Percentiles rank a stretch among this genome's conserved stretches.
These are phyloP conservation scores for Cystofilobasidium macerans DNA, from an alignment of 768 basidiomycete genomes.

Conservation along the genomic window DNA sequence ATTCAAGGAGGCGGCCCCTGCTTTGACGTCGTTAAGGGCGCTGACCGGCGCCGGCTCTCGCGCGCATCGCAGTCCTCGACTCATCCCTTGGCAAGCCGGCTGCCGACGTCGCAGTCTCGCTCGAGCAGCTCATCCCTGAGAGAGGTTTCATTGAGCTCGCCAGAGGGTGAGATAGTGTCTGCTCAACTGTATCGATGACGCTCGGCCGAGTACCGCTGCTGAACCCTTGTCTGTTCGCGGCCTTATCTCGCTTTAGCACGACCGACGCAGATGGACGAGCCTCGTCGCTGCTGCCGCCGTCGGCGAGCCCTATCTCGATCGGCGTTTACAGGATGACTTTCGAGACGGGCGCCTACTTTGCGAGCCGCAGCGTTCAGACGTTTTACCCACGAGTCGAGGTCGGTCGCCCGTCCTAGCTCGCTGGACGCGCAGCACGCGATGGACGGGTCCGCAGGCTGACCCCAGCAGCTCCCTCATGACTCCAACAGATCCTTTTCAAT, in stretches of 20 bases:
- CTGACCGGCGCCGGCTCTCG: neutral
- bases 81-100: constrained; percentile 74
- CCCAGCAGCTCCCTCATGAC: neutral
- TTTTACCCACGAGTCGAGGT: constrained; percentile 93
- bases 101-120: constrained; percentile 51
- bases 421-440: no score
- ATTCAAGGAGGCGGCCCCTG: neutral
- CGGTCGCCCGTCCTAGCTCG: constrained; percentile 29
- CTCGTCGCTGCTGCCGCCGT: constrained; percentile 53
- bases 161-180: constrained; percentile 45
- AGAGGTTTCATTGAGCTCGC: constrained; percentile 47
- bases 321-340: constrained; percentile 79
- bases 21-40: neutral
- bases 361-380: constrained; percentile 49
- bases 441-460: neutral
- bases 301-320: constrained; percentile 43
- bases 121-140: constrained; percentile 45
- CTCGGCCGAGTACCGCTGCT: neutral
- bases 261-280: constrained; percentile 80
- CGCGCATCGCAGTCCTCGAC: constrained; percentile 57
- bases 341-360: constrained; percentile 72
- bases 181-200: no score
- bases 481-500: constrained; percentile 59
- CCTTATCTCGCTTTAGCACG: constrained; percentile 40
- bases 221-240: neutral